These are phyloP conservation scores for Rhizopus arrhizus DNA, from an alignment of 371 early-diverging fungal genomes.

Conservation along the genomic window DNA sequence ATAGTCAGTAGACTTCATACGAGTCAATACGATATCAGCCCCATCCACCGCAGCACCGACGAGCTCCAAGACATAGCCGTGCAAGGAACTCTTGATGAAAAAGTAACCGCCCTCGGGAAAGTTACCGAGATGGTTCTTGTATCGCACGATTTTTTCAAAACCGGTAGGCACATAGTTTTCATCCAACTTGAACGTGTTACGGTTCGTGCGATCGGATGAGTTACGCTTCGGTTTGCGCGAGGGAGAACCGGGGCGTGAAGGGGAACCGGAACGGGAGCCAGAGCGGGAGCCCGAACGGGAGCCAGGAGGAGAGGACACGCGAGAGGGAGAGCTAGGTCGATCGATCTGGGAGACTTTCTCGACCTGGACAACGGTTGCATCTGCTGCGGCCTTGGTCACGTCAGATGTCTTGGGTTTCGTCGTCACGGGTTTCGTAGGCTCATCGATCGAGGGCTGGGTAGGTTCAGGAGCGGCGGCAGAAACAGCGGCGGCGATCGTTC, in stretches of 20 bases:
- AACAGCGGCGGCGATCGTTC: slow-evolving; percentile 11
- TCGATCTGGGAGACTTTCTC: not conserved
- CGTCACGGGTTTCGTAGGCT: no score
- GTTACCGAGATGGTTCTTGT: slow-evolving; percentile 33
- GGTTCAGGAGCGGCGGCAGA: not conserved
- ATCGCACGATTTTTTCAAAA: slow-evolving; percentile 44
- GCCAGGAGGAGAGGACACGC: not conserved
- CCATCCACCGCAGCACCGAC: slow-evolving; percentile 28
- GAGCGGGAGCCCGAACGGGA: not conserved
- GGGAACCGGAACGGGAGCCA: not conserved
- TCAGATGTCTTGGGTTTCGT: not conserved
- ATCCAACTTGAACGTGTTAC: slow-evolving; percentile 32
- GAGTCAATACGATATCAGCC: slow-evolving; percentile 32
- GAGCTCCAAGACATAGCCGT: slow-evolving; percentile 48
- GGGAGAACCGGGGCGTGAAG: not conserved
- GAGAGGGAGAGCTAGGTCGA: slow-evolving; percentile 1
- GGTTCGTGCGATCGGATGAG: slow-evolving; percentile 12
- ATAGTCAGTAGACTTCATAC: slow-evolving; percentile 38
- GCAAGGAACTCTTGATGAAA: slow-evolving; percentile 48
- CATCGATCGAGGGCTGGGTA: not conserved
- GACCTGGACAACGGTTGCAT: slow-evolving; percentile 5
- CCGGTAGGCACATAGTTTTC: slow-evolving; percentile 44
- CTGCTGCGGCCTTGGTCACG: slow-evolving; percentile 1
- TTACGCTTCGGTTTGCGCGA: slow-evolving; percentile 21
- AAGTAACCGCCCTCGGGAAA: slow-evolving; percentile 45